Base-by-base conservation (phyloP, 1,284 basidiomycete genomes). In the Pisolithus thermaeus region DNA sequence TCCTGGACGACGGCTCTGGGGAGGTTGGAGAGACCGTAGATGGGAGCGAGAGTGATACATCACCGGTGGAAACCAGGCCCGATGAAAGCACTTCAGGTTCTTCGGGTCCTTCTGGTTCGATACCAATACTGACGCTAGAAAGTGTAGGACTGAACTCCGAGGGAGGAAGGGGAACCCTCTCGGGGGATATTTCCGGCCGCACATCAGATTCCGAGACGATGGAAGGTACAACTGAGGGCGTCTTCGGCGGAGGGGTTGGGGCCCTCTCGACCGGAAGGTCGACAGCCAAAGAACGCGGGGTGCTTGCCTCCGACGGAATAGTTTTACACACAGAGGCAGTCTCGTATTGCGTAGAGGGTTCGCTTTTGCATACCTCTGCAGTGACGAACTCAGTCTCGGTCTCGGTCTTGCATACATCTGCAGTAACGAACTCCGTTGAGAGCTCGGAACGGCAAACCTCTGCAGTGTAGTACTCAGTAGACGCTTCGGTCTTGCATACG, bases 361-460 rank as follows among this genome's bases (percentile, higher is more conserved):
- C 72, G 18, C 73, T 73, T 41, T 71, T 63, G 52, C 76, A 79
- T 7, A 75, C 43, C 47, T 76, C 76, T 0, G 78, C 78, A 0
- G 81, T 83, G 28, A 73, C 64, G 51, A 75, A 82, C 18, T 77
- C 75, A 5, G 76, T 76, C 35, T 71, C 61, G 0, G 72, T 66
- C 55, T 78, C 78, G 4, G 72, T 74, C 9, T 73, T 70, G 56
- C 76, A 80, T 14, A 74, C 53, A 27, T 74, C 75, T n/a, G 73
- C 74, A 1, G 76, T 75, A 41, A 63, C 59, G 50, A 73, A 78
- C 42, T 71, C 71, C 5, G 76, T 71, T 16, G 60, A 50, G 43
- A 58, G 68, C 50, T 75, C 76, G 7, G 73, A 75, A 9, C 74
- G 71, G 58, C 78, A 81, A n/a, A 76, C 59, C 38, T 75, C 76